A percentile compares a stretch with the other conserved stretches of the same genome.
Conservation (phyloP, 805 yeast species). For the Kodamaea laetipori region DNA sequence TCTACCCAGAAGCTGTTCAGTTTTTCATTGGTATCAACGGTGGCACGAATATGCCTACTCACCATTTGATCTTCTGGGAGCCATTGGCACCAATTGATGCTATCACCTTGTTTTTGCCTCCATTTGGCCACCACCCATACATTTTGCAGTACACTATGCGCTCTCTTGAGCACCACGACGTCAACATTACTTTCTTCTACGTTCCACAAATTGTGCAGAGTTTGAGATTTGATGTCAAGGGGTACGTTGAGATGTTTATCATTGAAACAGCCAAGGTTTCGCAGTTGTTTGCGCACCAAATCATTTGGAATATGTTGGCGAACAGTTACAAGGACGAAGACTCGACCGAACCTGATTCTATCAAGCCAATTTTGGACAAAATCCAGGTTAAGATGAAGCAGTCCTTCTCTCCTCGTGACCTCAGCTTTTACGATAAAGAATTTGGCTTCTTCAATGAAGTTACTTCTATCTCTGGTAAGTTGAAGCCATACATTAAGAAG, state of each 20-base stretch:
- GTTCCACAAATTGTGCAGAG: conserved; percentile 98
- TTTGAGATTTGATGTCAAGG: conserved; percentile 76
- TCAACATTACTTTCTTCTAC: conserved; percentile 86
- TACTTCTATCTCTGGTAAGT: conserved; percentile 89
- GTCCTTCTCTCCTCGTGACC: conserved; percentile 62
- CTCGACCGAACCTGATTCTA: conserved; percentile 70
- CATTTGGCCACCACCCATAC: conserved; percentile 62
- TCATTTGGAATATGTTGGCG: conserved; percentile 97
- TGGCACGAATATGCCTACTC: conserved; percentile 38
- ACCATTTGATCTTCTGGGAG: conserved; percentile 64
- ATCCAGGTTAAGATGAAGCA: conserved; percentile 66
- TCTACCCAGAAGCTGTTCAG: conserved; percentile 59
- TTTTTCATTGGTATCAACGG: conserved; percentile 48
- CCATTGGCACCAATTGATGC: conserved; percentile 82
- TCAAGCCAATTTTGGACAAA: conserved; percentile 80
- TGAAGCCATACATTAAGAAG: conserved; percentile 91
- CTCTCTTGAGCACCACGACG: conserved; percentile 84
- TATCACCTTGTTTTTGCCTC: conserved; percentile 79
- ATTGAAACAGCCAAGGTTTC: conserved; percentile 90
- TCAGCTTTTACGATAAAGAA: conserved; percentile 73
- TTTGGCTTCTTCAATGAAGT: conserved; percentile 89
- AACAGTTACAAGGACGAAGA: conserved; percentile 91
- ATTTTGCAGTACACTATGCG: conserved; percentile 87
- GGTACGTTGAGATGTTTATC: conserved; percentile 86
- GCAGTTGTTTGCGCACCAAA: conserved; percentile 93